Base-by-base conservation (phyloP, 2,329 filamentous ascomycete genomes). In the Talaromyces sp. region DNA sequence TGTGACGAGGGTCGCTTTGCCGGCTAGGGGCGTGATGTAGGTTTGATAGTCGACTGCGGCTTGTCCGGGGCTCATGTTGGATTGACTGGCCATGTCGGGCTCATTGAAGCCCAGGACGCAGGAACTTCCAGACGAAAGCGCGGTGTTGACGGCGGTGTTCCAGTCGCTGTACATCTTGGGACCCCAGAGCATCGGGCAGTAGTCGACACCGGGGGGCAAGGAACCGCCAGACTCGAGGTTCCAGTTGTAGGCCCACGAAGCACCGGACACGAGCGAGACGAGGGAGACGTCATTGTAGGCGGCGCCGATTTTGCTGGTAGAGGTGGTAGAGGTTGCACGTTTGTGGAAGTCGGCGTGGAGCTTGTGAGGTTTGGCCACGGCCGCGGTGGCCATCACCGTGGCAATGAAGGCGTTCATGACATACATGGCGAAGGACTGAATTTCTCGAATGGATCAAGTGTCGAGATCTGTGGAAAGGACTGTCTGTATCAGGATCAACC, bases 221-320 rank as follows among this genome's bases (percentile, higher is more conserved):
- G 39, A 54, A 18, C 77, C 77, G 33, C 64, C 67, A 25, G 70
- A 46, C 23, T 64, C 64, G 52, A 69, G 64, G 52, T 70, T 77
- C 79, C 79, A 81, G 70, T 81, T 77, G 71, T 81, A 80, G 39
- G 75, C 76, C 79, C 79, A 81, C 44, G 71, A 71, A 58, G 78
- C 69, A 23, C 65, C 48, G 28, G 67, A 58, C 39, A 73, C 66
- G 23, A 67, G 65, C 5, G 56, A 56, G 39, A 63, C 40, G 40
- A 63, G 61, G 40, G 71, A 68, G 40, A 31, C 57, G 50, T 75
- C 69, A 66, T 80, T 81, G 74, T 80, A 81, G 61, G 74, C 74
- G 3, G 55, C 31, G 21, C 62, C 62, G 37, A 64, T 6, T 23
- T 64, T 64, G 59, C 35, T 59, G 46, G 44, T 14, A 14, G 72